Evolutionary conservation across 805 yeast species (phyloP).

Genomic region (Ogataea naganishii): DNA sequence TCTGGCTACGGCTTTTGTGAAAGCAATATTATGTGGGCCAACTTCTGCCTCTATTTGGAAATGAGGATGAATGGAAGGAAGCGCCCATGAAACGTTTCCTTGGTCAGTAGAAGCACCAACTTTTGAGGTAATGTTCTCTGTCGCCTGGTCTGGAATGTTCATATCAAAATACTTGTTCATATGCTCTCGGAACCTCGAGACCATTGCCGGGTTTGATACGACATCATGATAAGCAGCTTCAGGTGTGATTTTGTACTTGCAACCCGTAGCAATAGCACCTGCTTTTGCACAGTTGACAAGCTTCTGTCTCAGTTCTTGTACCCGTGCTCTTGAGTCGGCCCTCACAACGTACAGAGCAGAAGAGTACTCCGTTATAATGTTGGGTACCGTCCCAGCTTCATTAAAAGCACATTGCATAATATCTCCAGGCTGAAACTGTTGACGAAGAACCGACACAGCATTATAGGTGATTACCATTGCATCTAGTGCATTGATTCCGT

Average conservation of each 20-base stretch:
- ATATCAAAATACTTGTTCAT: constrained; percentile 9
- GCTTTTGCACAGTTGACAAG: constrained; percentile 21
- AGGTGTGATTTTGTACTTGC: constrained; percentile 23
- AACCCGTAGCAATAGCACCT: constrained; percentile 22
- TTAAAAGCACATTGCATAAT: constrained; percentile 16
- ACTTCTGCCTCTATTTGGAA: constrained; percentile 11
- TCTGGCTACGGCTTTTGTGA: constrained; percentile 10
- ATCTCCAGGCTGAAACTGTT: constrained; percentile 18
- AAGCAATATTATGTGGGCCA: constrained; percentile 15
- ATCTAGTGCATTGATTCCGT: constrained; percentile 22
- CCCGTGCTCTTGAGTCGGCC: constrained; percentile 10
- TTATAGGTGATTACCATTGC: constrained; percentile 19
- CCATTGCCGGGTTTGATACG: constrained; percentile 12
- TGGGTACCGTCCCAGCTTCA: constrained; percentile 17
- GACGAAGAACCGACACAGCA: constrained; percentile 18
- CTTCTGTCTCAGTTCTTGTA: constrained; percentile 12
- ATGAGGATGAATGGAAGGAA: constrained; percentile 17
- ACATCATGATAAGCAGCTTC: constrained; percentile 18
- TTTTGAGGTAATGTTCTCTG: constrained; percentile 8
- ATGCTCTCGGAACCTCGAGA: constrained; percentile 8
- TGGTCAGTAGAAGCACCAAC: constrained; percentile 16
- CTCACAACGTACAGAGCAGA: constrained; percentile 11
- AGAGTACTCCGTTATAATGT: constrained; percentile 17
- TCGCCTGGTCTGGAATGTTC: constrained; percentile 4
- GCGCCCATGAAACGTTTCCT: constrained; percentile 15